These are phyloP conservation scores for Symbiodinium natans DNA, from an alignment of 73 alveolate species.

Conservation along the genomic window DNA sequence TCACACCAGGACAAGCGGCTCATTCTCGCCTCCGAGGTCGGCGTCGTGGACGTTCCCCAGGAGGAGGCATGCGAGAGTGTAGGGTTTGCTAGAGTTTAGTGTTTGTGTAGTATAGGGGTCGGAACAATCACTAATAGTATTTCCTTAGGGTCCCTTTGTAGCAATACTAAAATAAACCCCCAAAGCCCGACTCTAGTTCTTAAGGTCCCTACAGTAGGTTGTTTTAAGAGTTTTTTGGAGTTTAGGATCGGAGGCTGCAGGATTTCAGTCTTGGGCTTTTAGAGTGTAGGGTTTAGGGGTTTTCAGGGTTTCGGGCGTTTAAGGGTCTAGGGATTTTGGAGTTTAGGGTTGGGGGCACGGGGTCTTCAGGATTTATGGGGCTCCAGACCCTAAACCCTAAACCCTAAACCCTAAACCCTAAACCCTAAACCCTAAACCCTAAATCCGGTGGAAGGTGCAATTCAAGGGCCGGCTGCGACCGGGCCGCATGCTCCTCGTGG, in stretches of 20 bases:
- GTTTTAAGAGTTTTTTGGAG: too few relatives aligned
- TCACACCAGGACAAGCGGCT: slow-evolving; percentile 56
- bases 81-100: neutral
- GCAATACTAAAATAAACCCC: too few relatives aligned
- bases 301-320: neutral
- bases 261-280: neutral
- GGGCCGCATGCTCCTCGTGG: slow-evolving; percentile 81
- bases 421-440: too few relatives aligned
- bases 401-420: too few relatives aligned
- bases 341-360: neutral
- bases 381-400: too few relatives aligned
- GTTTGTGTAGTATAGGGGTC: too few relatives aligned
- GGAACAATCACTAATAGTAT: too few relatives aligned
- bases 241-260: too few relatives aligned
- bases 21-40: slow-evolving; percentile 83
- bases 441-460: neutral
- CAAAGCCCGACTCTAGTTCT: too few relatives aligned
- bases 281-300: neutral
- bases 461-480: slow-evolving; percentile 89
- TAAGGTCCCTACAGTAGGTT: too few relatives aligned
- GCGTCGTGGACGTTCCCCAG: slow-evolving; percentile 85
- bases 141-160: too few relatives aligned
- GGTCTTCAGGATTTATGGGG: too few relatives aligned
- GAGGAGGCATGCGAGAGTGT: slow-evolving; percentile 20
- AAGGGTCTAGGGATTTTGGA: neutral